A percentile compares a stretch with the other conserved stretches of the same genome.
These are phyloP conservation scores for Suillus lakei DNA, from an alignment of 768 basidiomycete genomes.

Conservation along the genomic window DNA sequence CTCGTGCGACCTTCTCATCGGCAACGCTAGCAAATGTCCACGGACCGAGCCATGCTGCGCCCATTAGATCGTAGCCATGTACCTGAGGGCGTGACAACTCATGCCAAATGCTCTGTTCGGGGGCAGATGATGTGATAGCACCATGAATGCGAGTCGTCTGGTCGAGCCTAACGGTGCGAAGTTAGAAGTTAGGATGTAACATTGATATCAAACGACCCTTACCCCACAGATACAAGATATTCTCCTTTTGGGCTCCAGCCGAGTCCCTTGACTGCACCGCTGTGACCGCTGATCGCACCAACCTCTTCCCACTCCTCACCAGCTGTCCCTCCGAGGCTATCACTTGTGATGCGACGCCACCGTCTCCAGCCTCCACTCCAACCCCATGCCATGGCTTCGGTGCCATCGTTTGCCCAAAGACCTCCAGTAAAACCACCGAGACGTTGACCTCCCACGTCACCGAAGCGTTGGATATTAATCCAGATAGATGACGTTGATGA, in stretches of 20 bases:
- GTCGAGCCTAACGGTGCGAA: conserved; percentile 61
- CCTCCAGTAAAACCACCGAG: conserved; percentile 93
- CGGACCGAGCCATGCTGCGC: conserved; percentile 73
- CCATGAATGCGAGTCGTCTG: conserved; percentile 93
- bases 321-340: conserved; percentile 20
- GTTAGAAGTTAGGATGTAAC: conserved; percentile 1
- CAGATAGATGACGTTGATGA: conserved; percentile 67
- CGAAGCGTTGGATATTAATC: conserved; percentile 91
- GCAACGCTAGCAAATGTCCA: conserved; percentile 88
- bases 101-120: conserved; percentile 61
- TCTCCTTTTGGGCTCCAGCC: conserved; percentile 88
- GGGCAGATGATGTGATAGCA: conserved; percentile 38
- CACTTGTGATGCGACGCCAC: conserved; percentile 58
- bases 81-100: conserved; percentile 94
- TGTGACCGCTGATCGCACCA: conserved; percentile 87
- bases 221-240: conserved; percentile 89
- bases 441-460: conserved; percentile 91
- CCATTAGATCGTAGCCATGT: conserved; percentile 93
- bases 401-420: conserved; percentile 69
- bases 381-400: conserved; percentile 80
- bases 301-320: conserved; percentile 72
- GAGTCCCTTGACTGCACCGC: conserved; percentile 75
- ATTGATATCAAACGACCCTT: conserved; percentile 24
- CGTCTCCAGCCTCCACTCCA: conserved; percentile 96
- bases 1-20: conserved; percentile 93